A percentile compares a stretch with the other conserved stretches of the same genome.
Evolutionary conservation across 2,329 filamentous ascomycete genomes (phyloP).

Genomic region (Penicillium rolfsii): DNA sequence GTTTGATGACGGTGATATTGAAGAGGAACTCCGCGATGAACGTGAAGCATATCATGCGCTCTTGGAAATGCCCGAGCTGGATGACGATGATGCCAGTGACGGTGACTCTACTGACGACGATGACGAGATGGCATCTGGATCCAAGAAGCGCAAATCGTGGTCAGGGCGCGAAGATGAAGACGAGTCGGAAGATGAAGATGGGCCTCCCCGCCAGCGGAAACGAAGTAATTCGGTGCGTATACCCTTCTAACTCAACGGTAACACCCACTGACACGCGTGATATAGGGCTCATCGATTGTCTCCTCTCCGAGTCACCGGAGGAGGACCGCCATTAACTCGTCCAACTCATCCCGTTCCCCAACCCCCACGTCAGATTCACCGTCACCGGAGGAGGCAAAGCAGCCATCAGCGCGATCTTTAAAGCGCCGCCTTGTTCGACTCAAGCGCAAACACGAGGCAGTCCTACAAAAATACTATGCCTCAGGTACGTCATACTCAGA

Average conservation of each 20-base stretch:
- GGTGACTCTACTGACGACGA: constrained; percentile 62
- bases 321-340: constrained; percentile 45
- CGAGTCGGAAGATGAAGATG: constrained; percentile 69
- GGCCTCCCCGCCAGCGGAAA: constrained; percentile 75
- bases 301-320: constrained; percentile 49
- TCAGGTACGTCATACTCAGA: constrained; percentile 90
- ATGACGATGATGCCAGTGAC: constrained; percentile 69
- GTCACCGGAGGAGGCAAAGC: constrained; percentile 52
- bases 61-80: constrained; percentile 86
- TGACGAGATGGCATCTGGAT: constrained; percentile 51
- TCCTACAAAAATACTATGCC: constrained; percentile 81
- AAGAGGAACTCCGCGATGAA: constrained; percentile 75
- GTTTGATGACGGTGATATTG: constrained; percentile 94
- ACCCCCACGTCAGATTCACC: constrained; percentile 48
- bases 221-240: constrained; percentile 79
- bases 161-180: constrained; percentile 71
- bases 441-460: constrained; percentile 73
- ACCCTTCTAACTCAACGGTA: neutral
- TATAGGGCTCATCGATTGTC: constrained; percentile 47
- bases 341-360: constrained; percentile 51
- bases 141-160: constrained; percentile 78
- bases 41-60: constrained; percentile 83
- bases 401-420: constrained; percentile 71
- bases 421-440: constrained; percentile 74
- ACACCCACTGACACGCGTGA: constrained; percentile 19